These are phyloP conservation scores for Neolentinus lepideus DNA, from an alignment of 1,284 basidiomycete genomes.

Conservation along the genomic window DNA sequence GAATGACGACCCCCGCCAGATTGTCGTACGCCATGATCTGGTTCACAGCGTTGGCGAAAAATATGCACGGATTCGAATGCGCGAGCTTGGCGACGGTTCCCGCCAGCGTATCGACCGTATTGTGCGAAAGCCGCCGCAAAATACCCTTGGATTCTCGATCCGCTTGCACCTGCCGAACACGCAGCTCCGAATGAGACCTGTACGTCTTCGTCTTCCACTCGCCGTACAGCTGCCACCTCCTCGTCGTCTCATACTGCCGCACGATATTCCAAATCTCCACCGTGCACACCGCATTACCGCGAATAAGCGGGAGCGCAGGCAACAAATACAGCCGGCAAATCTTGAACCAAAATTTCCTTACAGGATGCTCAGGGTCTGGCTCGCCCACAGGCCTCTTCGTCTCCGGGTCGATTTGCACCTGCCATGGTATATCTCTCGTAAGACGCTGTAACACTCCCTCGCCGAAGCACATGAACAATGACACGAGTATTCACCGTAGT, in stretches of 20 bases:
- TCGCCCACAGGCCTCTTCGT: slow-evolving; percentile 49
- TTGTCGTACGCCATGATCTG: slow-evolving; percentile 99
- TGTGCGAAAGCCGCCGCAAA: slow-evolving; percentile 75
- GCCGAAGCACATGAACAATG: slow-evolving; percentile 18
- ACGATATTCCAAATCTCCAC: slow-evolving; percentile 88
- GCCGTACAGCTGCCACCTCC: slow-evolving; percentile 88
- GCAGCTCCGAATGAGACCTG: slow-evolving; percentile 68
- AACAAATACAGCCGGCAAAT: slow-evolving; percentile 78
- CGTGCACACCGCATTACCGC: slow-evolving; percentile 80
- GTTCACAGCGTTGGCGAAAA: slow-evolving; percentile 86
- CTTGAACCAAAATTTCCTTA: slow-evolving; percentile 73
- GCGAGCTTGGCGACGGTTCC: slow-evolving; percentile 92
- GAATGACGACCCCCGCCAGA: slow-evolving; percentile 85
- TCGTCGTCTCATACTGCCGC: slow-evolving; percentile 67
- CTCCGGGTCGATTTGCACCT: slow-evolving; percentile 44
- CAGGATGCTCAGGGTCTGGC: slow-evolving; percentile 46
- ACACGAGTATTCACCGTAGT: slow-evolving; percentile 28
- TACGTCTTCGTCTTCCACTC: slow-evolving; percentile 85
- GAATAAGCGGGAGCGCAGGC: slow-evolving; percentile 82
- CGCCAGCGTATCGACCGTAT: slow-evolving; percentile 75
- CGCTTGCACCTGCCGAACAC: slow-evolving; percentile 63
- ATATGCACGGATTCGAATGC: slow-evolving; percentile 89
- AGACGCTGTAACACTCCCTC: slow-evolving; percentile 25
- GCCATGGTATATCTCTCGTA: slow-evolving; percentile 9
- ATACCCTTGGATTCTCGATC: slow-evolving; percentile 77